Evolutionary conservation across 306 rosid genomes (phyloP).

Genomic region (Trifolium repens): DNA sequence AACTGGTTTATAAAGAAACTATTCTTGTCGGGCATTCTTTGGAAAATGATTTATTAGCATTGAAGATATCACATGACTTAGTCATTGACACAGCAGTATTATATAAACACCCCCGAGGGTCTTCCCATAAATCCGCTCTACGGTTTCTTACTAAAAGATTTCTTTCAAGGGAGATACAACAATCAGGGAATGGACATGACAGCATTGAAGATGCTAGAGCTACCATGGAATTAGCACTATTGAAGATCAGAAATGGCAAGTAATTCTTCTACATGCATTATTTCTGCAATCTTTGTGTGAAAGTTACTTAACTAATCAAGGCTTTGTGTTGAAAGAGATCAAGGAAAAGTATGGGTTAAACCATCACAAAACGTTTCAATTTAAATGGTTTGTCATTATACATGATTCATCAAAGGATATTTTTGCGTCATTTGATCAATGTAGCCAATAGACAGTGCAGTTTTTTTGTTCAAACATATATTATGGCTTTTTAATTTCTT

Average conservation of each 20-base stretch:
- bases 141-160: slow-evolving; percentile 77
- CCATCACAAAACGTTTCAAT: too few species aligned
- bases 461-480: too few species aligned
- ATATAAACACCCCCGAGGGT: slow-evolving; percentile 72
- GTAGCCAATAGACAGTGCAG: too few species aligned
- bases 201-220: slow-evolving; percentile 95
- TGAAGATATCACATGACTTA: slow-evolving; percentile 74
- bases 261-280: slow-evolving; percentile 40
- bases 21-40: slow-evolving; percentile 88
- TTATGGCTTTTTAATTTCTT: too few species aligned
- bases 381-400: too few species aligned
- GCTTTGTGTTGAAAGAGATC: background rate
- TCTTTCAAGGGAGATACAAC: slow-evolving; percentile 90
- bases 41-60: slow-evolving; percentile 90
- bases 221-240: slow-evolving; percentile 82
- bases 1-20: slow-evolving; percentile 86
- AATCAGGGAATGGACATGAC: slow-evolving; percentile 88
- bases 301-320: slow-evolving; percentile 6
- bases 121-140: slow-evolving; percentile 81
- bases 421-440: too few species aligned
- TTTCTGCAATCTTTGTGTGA: slow-evolving; percentile 13
- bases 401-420: too few species aligned
- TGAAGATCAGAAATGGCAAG: slow-evolving; percentile 81
- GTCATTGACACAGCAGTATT: slow-evolving; percentile 90
- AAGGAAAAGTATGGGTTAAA: too few species aligned